These are phyloP conservation scores for Entrophospora sp. DNA, from an alignment of 192 early-diverging fungal species.

Conservation along the genomic window DNA sequence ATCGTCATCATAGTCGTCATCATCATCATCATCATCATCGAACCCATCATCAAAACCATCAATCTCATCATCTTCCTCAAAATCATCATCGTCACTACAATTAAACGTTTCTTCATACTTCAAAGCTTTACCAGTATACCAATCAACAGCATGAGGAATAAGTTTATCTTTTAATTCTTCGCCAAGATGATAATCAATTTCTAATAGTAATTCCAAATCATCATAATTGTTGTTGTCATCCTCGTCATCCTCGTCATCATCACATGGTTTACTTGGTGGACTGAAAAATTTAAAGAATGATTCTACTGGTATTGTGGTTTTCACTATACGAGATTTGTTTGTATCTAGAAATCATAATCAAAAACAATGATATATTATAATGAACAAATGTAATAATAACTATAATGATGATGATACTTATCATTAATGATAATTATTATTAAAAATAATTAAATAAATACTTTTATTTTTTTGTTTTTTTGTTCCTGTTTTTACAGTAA, in stretches of 20 bases:
- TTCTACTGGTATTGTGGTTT: conserved; percentile 91
- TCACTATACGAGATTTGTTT: conserved; percentile 97
- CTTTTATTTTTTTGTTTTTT: conserved; percentile 99
- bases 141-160: conserved; percentile 92
- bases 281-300: conserved; percentile 98
- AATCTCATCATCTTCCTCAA: conserved; percentile 13
- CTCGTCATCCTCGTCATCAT: conserved; percentile 63
- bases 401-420: too few species aligned
- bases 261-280: conserved; percentile 70
- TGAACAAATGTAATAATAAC: too few species aligned
- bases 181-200: conserved; percentile 93
- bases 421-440: too few species aligned
- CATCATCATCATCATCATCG: conserved; percentile 30
- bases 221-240: too few species aligned
- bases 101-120: conserved; percentile 61
- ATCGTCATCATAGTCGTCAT: conserved; percentile 31
- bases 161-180: conserved; percentile 98
- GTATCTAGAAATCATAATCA: too few species aligned
- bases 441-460: too few species aligned
- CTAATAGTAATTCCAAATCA: conserved; percentile 77
- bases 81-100: too few species aligned
- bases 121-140: conserved; percentile 97
- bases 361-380: too few species aligned
- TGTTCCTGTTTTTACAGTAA: conserved; percentile 88
- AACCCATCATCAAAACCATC: conserved; percentile 22